Evolutionary conservation across 1,284 basidiomycete genomes (phyloP).

Genomic region (Xerocomus nothofagi): DNA sequence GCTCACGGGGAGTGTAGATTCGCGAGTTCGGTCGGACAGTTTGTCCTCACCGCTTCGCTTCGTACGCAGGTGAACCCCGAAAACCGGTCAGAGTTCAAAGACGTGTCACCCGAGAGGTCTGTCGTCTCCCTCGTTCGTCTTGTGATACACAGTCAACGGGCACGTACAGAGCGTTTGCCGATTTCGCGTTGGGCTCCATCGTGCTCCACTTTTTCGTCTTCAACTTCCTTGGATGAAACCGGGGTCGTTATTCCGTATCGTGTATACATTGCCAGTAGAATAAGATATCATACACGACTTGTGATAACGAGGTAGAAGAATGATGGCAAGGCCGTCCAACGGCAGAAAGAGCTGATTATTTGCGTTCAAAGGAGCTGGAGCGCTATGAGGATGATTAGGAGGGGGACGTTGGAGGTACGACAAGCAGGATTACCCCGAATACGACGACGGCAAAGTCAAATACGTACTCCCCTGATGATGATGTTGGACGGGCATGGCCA

Average conservation of each 20-base stretch:
- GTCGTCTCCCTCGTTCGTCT: slow-evolving; percentile 6
- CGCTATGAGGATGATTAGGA: slow-evolving; percentile 46
- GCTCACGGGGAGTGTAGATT: slow-evolving; percentile 59
- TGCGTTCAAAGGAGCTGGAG: slow-evolving; percentile 71
- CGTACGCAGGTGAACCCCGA: slow-evolving; percentile 90
- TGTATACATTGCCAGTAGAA: background rate
- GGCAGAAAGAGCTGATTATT: slow-evolving; percentile 7
- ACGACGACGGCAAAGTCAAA: slow-evolving; percentile 83
- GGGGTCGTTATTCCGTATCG: background rate
- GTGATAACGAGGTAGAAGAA: background rate
- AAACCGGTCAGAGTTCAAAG: slow-evolving; percentile 80
- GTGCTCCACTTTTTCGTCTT: slow-evolving; percentile 98
- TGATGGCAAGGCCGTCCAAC: background rate
- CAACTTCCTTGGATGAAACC: slow-evolving; percentile 84
- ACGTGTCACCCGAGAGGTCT: slow-evolving; percentile 93
- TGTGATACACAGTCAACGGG: background rate
- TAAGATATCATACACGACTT: slow-evolving; percentile 18
- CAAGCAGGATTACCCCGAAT: slow-evolving; percentile 54
- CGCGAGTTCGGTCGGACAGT: slow-evolving; percentile 92
- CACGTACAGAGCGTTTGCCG: slow-evolving; percentile 85
- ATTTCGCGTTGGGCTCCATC: slow-evolving; percentile 92
- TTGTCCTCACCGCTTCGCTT: slow-evolving; percentile 91
- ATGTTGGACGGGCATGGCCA: background rate
- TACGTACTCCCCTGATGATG: slow-evolving; percentile 61
- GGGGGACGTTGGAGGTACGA: slow-evolving; percentile 29